Evolutionary conservation across 495 filamentous ascomycete genomes (phyloP), one percentile per base, ranked within the genome.

Genomic region (Hypoxylon cercidicola): DNA sequence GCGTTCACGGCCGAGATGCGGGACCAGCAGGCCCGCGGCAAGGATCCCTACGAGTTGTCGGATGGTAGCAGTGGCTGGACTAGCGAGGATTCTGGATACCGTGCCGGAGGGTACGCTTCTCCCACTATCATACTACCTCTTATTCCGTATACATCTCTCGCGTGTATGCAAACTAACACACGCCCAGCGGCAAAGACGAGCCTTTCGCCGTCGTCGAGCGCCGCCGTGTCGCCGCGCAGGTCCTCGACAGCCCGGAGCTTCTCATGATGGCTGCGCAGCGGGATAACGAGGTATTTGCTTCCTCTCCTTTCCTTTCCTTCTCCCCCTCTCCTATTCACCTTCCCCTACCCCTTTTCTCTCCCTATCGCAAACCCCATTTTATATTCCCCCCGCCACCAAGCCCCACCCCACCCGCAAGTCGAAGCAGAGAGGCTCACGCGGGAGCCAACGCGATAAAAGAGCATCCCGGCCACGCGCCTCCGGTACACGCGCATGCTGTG

Each of bases 21-120:
- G 53, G 81, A 84, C 63, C 75, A 77, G 5, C 83, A 86, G 67
- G 81, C 83, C 4, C 72, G 83, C n/a, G 82, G 82, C 18, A 84
- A 82, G 55, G 76, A 84, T 64, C 80, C 80, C 1, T 83, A 81
- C 71, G 44, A 66, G 35, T 70, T 70, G 5, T 75, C 68, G 9
- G 73, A 70, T 20, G 69, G 51, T 34, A 72, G 70, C 19, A 45
- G 59, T 40, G 72, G 72, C 34, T 56, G 46, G 47, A 30, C 55
- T 9, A 16, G 40, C 20, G 62, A 61, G 9, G 28, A 28, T 5
- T 48, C 40, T 10, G 56, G 40, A 34, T 47, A 60, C 34, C 55
- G 55, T 1, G 35, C 39, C 12, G 46, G 55, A 16, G 49, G 48
- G 64, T 68, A 59, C 18, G 58, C 59, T 41, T 41, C 9, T 49